These are phyloP conservation scores for Diaporthe ampelina DNA, from an alignment of 2,329 filamentous ascomycete genomes.

Conservation along the genomic window DNA sequence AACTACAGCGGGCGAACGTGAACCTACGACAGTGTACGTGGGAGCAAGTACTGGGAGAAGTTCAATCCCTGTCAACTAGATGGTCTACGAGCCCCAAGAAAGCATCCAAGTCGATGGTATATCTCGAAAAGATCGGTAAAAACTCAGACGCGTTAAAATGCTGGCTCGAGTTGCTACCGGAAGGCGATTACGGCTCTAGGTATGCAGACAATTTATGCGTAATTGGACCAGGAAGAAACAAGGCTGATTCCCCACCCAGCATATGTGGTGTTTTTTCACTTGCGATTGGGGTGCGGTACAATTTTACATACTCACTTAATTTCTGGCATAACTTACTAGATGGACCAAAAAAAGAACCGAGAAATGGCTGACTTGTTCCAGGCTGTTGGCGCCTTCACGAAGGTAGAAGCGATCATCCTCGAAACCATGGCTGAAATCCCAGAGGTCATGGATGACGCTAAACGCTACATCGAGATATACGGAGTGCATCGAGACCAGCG, in stretches of 20 bases:
- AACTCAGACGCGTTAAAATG: constrained; percentile 34
- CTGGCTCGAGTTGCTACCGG: constrained; percentile 36
- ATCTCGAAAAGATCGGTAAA: constrained; percentile 34
- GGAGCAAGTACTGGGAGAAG: constrained; percentile 38
- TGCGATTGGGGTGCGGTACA: not conserved
- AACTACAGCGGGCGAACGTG: not conserved
- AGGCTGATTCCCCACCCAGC: not conserved
- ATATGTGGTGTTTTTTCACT: constrained; percentile 29
- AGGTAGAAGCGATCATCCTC: not conserved
- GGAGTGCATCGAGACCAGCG: not conserved
- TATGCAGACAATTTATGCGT: not conserved
- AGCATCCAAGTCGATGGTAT: constrained; percentile 17
- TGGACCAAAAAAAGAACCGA: not conserved
- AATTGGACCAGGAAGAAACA: not conserved
- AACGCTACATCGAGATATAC: constrained; percentile 12
- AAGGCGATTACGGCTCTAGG: constrained; percentile 38
- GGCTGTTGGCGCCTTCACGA: constrained; percentile 15
- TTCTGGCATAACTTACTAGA: not conserved
- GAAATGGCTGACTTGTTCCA: not conserved
- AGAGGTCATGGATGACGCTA: constrained; percentile 6
- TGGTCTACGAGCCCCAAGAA: constrained; percentile 33
- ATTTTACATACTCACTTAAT: not conserved
- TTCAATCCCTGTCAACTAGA: constrained; percentile 2
- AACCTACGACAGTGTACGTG: constrained; percentile 16
- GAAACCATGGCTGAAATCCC: constrained; percentile 9